Percentiles rank a stretch among this genome's conserved stretches.
Evolutionary conservation across 768 basidiomycete species (phyloP).

Genomic region (Agaricus sinodeliciosus): DNA sequence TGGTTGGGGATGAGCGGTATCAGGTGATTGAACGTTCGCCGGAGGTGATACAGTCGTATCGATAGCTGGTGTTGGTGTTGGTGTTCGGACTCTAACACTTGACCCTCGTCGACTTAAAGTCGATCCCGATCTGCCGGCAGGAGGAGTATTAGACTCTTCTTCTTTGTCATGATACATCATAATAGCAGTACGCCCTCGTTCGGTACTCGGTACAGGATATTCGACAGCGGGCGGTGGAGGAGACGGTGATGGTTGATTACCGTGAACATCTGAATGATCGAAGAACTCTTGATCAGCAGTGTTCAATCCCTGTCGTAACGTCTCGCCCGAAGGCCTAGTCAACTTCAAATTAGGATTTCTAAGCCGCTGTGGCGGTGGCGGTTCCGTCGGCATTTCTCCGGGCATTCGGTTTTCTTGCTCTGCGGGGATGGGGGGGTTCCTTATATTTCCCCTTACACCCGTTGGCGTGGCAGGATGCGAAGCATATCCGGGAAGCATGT

Average conservation of each 20-base stretch:
- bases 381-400: not conserved
- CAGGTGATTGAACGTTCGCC: not conserved
- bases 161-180: constrained; percentile 4
- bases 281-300: not conserved
- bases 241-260: not conserved
- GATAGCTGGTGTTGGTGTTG: not conserved
- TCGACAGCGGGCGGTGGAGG: not conserved
- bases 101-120: not conserved
- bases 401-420: not conserved
- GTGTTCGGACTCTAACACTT: not conserved
- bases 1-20: not conserved
- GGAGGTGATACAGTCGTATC: not conserved
- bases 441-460: not conserved
- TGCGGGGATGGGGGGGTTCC: not conserved
- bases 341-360: constrained; percentile 1
- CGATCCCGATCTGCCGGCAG: not conserved
- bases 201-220: constrained; percentile 1
- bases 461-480: constrained; percentile 6
- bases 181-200: not conserved
- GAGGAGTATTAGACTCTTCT: not conserved
- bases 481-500: not conserved
- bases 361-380: not conserved
- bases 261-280: not conserved
- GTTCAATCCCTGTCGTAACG: constrained; percentile 1
- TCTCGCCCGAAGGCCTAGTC: constrained; percentile 4